Evolutionary conservation across 2,329 filamentous ascomycete species (phyloP), one percentile per base, ranked within the genome.

Genomic region (Calonectria crousiana): DNA sequence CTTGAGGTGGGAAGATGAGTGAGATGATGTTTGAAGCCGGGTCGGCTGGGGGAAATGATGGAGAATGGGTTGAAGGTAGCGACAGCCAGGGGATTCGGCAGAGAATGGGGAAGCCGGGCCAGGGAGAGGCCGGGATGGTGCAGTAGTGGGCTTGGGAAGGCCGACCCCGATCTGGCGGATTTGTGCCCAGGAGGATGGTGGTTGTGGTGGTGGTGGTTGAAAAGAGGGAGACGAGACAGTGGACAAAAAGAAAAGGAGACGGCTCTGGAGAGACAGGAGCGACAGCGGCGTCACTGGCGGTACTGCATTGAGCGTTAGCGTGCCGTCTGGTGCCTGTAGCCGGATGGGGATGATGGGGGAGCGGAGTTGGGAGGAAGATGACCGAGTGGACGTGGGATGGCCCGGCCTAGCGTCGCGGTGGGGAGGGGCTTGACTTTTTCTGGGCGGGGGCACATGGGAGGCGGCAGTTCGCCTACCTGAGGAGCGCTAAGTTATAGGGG

Each of bases 11-110:
- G 74, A 72, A 67, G 74, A 71, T 16, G 73, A 74, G 73, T 71
- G 74, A 72, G 75, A 75, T 75, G 77, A 78, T 78, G 77, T 74
- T 70, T 52, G 60, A 75, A 65, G 62, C 18, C 65, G 64, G 66
- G 71, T 69, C 56, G 71, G 49, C 64, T 71, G 60, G 62, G 68
- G 51, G 64, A 72, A 68, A 60, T 20, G 71, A 73, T 73, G 66
- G 71, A 69, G 66, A 73, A 51, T 58, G 66, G 28, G 66, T 44
- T 53, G 70, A 53, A 56, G 10, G 68, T 52, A 72, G 53, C 64
- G 41, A 51, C 64, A 41, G 28, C 49, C 28, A 62, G 68, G 56
- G 68, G 44, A 41, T 28, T 38, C 32, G 65, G 65, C 67, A 23
- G 26, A 30, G 58, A 23, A 32, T 11, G 60, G 56, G 52, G 64